Base-by-base conservation (phyloP, 108 stramenopile species). In the Bacterosira constricta region DNA sequence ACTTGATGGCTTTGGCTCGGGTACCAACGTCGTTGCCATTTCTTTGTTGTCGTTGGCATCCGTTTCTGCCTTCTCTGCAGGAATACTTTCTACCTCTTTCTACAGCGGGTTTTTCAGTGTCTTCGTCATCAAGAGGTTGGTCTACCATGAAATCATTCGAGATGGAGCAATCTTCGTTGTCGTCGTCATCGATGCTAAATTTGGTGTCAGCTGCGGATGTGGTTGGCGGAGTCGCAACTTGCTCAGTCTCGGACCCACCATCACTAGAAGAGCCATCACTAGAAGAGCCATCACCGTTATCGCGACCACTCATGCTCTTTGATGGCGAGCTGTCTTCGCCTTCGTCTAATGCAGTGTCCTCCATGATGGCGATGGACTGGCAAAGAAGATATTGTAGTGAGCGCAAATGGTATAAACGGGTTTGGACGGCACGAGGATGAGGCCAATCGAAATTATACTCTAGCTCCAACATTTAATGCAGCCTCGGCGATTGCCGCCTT, bases 1-100 rank as follows among this genome's bases (percentile, higher is more conserved):
- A 10, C 21, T 31, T 74, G 11, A 64, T 63, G 51, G 54, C 68
- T 4, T 64, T 11, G 31, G 52, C 76, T 17, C 36, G 4, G 3
- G 81, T 77, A 18, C 84, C 83, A 71, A 83, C 79, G n/a, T 76
- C 74, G 18, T 77, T 76, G 6, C 34, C 71, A 17, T 67, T 42
- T 42, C 15, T 42, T 3, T n/a, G 3, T 12, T 2, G 15, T 42
- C 17, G 41, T n/a, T 53, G 12, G 62, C 67, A 34, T 35, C 52
- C 26, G 46, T 71, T 29, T 78, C 70, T 11, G 66, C 61, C 29
- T 62, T 66, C 53, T 73, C 69, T 37, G 53, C 49, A 31, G 69
- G n/a, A n/a, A n/a, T n/a, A 82, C 21, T 63, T 67, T 6, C 51
- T 81, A 0, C 70, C 80, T 66, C 77, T 63, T 23, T 65, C 76